Evolutionary conservation across 495 filamentous ascomycete genomes (phyloP).

Genomic region (Lindgomyces ingoldianus): DNA sequence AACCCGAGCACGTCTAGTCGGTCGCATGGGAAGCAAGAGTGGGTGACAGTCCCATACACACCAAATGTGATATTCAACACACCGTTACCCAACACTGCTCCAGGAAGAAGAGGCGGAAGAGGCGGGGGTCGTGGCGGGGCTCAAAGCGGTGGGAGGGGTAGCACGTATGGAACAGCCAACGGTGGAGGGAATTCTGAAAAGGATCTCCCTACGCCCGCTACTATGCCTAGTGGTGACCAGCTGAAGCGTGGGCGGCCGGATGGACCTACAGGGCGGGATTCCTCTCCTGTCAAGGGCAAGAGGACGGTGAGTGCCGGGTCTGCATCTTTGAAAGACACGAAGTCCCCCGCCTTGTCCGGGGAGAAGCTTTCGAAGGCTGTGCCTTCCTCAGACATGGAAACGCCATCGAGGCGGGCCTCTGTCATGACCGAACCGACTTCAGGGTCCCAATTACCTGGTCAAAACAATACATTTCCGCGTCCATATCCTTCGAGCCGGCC

Average conservation of each 20-base stretch:
- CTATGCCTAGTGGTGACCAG: constrained; percentile 30
- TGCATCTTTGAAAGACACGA: constrained; percentile 24
- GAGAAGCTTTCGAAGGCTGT: constrained; percentile 49
- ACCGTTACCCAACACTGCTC: constrained; percentile 56
- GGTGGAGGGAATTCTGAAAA: constrained; percentile 29
- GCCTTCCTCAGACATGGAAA: constrained; percentile 29
- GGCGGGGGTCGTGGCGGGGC: constrained; percentile 57
- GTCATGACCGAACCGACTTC: constrained; percentile 16
- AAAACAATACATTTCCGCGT: constrained; percentile 28
- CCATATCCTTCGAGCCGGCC: constrained; percentile 21
- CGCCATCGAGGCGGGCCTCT: constrained; percentile 12
- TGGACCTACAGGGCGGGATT: constrained; percentile 41
- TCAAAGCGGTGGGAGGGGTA: constrained; percentile 57
- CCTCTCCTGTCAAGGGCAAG: constrained; percentile 40
- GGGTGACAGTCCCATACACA: constrained; percentile 63
- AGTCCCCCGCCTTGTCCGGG: neutral
- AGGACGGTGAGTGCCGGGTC: constrained; percentile 52
- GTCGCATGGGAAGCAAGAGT: constrained; percentile 46
- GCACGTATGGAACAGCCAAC: constrained; percentile 47
- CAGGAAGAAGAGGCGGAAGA: constrained; percentile 36
- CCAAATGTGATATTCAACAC: constrained; percentile 83
- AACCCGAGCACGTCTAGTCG: constrained; percentile 35
- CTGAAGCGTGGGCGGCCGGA: constrained; percentile 40
- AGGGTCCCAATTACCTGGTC: constrained; percentile 4
- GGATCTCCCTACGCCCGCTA: constrained; percentile 15